Conservation (phyloP, 2,329 filamentous ascomycete species). For the Colletotrichum lini region DNA sequence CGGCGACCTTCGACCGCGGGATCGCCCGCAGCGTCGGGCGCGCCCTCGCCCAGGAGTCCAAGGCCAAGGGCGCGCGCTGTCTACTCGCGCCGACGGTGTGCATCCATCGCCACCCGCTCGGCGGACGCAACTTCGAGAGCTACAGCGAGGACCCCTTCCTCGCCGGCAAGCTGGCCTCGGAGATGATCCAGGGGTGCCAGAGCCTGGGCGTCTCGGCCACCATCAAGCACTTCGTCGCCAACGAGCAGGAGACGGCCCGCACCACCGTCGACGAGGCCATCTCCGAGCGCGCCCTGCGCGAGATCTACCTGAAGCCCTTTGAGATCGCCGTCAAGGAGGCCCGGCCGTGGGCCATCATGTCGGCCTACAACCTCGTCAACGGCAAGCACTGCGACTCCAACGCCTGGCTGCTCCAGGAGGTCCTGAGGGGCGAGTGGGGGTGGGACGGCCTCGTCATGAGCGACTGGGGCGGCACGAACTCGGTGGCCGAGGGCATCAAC, state of each 20-base stretch:
- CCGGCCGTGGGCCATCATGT: constrained; percentile 49
- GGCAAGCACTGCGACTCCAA: constrained; percentile 64
- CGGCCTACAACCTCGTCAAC: constrained; percentile 56
- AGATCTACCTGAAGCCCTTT: constrained; percentile 51
- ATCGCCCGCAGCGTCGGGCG: constrained; percentile 77
- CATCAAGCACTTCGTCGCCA: constrained; percentile 61
- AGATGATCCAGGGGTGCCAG: constrained; percentile 80
- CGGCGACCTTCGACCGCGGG: constrained; percentile 79
- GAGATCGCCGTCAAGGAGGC: constrained; percentile 49
- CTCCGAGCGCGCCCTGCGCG: constrained; percentile 49
- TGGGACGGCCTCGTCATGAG: constrained; percentile 85
- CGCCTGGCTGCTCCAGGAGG: constrained; percentile 69
- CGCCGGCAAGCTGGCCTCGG: constrained; percentile 73
- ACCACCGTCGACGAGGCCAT: constrained; percentile 50
- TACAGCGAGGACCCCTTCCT: constrained; percentile 77
- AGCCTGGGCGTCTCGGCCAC: constrained; percentile 76
- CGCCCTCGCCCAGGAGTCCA: constrained; percentile 81
- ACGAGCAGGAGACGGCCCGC: constrained; percentile 56
- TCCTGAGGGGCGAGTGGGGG: constrained; percentile 82
- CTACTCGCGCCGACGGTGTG: constrained; percentile 71
- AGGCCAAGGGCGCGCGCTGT: constrained; percentile 78
- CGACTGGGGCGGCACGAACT: constrained; percentile 79
- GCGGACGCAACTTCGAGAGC: constrained; percentile 74
- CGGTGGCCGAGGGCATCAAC: constrained; percentile 79
- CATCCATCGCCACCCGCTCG: constrained; percentile 74